phyloP scores from a whole-genome alignment of 371 early-diverging fungal genomes.

The Sporodiniella umbellata region DNA sequence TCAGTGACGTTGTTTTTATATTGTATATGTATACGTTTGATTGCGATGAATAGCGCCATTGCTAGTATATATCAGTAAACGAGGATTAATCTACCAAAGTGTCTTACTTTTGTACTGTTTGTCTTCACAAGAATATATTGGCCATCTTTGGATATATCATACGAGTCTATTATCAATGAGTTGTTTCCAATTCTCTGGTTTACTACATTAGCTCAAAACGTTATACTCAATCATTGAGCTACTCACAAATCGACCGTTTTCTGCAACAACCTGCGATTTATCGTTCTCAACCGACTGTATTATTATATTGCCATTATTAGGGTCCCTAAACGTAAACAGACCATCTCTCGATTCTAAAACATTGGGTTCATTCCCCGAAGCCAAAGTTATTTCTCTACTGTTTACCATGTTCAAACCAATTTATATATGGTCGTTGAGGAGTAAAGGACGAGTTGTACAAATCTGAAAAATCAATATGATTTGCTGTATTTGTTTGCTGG shows the following conservation, averaged over 20 bases:
- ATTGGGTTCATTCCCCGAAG: not conserved
- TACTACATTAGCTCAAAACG: not conserved
- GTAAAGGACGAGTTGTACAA: constrained; percentile 50
- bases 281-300: constrained; percentile 34
- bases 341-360: constrained; percentile 42
- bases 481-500: not conserved
- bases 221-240: too few species aligned
- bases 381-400: not conserved
- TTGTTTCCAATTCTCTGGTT: constrained; percentile 17
- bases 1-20: constrained; percentile 47
- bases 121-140: constrained; percentile 73
- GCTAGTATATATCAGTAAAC: constrained; percentile 22
- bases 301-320: constrained; percentile 41
- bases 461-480: constrained; percentile 48
- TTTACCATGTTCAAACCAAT: constrained; percentile 53
- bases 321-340: constrained; percentile 45
- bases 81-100: not conserved
- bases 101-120: constrained; percentile 47
- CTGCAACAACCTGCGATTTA: constrained; percentile 24
- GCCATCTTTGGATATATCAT: constrained; percentile 72
- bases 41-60: constrained; percentile 84
- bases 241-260: constrained; percentile 28
- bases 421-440: constrained; percentile 35
- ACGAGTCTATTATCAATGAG: constrained; percentile 31
- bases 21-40: constrained; percentile 79